Evolutionary conservation across 192 early-diverging fungal genomes (phyloP).

Genomic region (Coemansia sp.): DNA sequence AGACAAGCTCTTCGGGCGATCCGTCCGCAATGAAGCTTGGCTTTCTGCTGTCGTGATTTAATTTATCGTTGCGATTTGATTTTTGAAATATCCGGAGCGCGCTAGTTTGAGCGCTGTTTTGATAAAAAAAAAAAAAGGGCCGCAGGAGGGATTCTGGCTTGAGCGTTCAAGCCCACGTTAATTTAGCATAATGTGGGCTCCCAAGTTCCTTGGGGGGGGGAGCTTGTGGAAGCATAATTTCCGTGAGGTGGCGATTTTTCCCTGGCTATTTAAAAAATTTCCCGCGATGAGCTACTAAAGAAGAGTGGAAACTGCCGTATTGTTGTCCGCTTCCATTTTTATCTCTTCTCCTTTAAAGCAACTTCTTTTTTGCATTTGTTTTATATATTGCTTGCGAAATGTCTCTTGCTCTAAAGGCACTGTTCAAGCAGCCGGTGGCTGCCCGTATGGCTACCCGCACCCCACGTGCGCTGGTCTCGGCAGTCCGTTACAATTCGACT

Average conservation of each 20-base stretch:
- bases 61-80: no score
- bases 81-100: no score
- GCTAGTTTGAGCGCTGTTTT: no score
- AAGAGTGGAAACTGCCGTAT: not conserved
- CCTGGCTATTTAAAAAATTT: not conserved
- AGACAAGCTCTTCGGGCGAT: slow-evolving; percentile 12
- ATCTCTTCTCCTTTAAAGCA: not conserved
- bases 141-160: no score
- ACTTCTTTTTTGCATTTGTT: slow-evolving; percentile 6
- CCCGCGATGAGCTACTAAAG: not conserved
- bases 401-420: slow-evolving; percentile 38
- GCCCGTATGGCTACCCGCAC: slow-evolving; percentile 39
- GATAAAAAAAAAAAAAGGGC: no score
- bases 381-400: slow-evolving; percentile 12
- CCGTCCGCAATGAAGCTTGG: slow-evolving; percentile 48
- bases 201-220: no score
- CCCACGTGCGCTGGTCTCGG: slow-evolving; percentile 27
- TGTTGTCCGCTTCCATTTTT: slow-evolving; percentile 3
- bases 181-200: no score
- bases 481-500: slow-evolving; percentile 38
- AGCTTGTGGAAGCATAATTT: not conserved
- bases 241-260: slow-evolving; percentile 19
- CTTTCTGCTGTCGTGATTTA: slow-evolving; percentile 31
- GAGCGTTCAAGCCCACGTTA: no score
- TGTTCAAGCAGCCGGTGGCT: slow-evolving; percentile 43